phyloP scores from a whole-genome alignment of 306 rosid genomes.

The Lablab purpureus region DNA sequence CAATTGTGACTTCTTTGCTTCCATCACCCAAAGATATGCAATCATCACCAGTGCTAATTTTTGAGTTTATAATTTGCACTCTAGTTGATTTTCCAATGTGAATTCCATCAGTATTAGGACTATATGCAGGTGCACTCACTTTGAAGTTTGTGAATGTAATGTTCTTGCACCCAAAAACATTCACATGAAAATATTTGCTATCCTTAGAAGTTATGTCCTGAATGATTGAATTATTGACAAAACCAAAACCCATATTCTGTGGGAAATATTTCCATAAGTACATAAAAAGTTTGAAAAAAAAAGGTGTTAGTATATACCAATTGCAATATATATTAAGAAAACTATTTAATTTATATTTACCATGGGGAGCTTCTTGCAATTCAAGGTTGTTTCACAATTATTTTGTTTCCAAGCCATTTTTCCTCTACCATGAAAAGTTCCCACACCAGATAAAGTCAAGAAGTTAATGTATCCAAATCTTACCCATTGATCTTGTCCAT shows the following conservation, averaged over 20 bases:
- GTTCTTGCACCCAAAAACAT: constrained; percentile 16
- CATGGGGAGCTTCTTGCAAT: neutral
- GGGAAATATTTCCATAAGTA: neutral
- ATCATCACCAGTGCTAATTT: constrained; percentile 16
- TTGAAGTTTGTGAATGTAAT: constrained; percentile 9
- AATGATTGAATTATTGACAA: constrained; percentile 14
- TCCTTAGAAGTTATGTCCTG: constrained; percentile 19
- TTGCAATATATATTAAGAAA: neutral
- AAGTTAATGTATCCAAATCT: constrained; percentile 21
- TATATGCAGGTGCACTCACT: constrained; percentile 6
- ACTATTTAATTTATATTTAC: neutral
- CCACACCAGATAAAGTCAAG: neutral
- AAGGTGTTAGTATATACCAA: neutral
- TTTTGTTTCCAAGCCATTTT: constrained; percentile 33
- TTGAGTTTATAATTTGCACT: neutral
- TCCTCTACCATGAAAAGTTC: constrained; percentile 28
- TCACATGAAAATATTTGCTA: constrained; percentile 33
- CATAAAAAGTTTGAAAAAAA: neutral
- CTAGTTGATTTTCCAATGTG: constrained; percentile 29
- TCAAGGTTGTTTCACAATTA: neutral
- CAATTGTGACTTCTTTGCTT: neutral
- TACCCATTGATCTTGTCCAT: constrained; percentile 21
- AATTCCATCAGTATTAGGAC: constrained; percentile 27
- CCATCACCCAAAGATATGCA: constrained; percentile 23
- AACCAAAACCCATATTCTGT: constrained; percentile 16